Evolutionary conservation across 2,329 filamentous ascomycete genomes (phyloP), one percentile per base, ranked within the genome.

Genomic region (Talaromyces sp.): DNA sequence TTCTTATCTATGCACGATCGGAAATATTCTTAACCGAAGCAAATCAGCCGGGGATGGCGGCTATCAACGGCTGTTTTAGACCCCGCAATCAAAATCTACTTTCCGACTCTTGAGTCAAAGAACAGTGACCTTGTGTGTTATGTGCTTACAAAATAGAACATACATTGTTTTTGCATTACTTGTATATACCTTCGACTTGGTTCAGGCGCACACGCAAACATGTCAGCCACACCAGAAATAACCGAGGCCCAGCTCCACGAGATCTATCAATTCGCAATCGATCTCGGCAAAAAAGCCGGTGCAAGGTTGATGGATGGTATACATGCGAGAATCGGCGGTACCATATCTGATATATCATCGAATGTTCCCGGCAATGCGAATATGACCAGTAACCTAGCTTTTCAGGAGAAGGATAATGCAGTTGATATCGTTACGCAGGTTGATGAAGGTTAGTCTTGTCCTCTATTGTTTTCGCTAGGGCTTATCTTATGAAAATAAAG

Each of bases 341-440:
- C 17, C 3, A 62, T 62, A 35, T 62, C 35, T 2, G 60, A 50
- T n/a, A 54, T 33, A 49, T 50, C 41, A 9, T 47, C 33, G 4
- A 39, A 17, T 19, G 5, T 19, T 9, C 15, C 25, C 25, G 37
- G 10, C 2, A 39, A 54, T 47, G 52, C 35, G 31, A 60, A 63
- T 33, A 71, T 72, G 17, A 75, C 66, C 61, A 72, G 58, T 49
- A 65, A 74, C 50, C 76, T 82, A 66, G 70, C 71, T 1, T 82
- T 84, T 63, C 78, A 82, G 8, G 89, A 92, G 77, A 93, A 93
- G 75, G 87, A 90, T 69, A 92, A 86, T 73, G 84, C 89, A 1
- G 90, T 93, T 11, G 90, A 93, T 74, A 86, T 93, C 67, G 90
- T 93, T 22, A 93, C 90, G 10, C 86, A 92, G 77, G 90, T 89